Base-by-base conservation (phyloP, 2,329 filamentous ascomycete species). In the Colletotrichum sidae region DNA sequence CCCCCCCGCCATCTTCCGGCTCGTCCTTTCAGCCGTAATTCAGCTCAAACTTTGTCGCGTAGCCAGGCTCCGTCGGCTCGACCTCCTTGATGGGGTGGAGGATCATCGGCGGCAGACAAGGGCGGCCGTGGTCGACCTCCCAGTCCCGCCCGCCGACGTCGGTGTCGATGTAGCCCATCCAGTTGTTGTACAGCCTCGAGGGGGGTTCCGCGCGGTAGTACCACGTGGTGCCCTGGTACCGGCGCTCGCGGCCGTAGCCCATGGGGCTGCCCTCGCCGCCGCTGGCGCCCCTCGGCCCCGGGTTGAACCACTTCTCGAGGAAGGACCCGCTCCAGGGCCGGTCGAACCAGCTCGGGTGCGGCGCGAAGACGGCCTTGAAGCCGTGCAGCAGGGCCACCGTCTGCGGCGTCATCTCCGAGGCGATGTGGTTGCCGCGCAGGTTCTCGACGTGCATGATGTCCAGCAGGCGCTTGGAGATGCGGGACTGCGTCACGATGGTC, bases 401-500 rank as follows among this genome's bases (percentile, higher is more conserved):
- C 60, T 91, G 89, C 1, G 91, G 88, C 66, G 89, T 91, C 91
- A 95, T 94, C 74, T 95, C 92, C 0, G 91, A 92, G 63, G 90
- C 91, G 71, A 94, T 88, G 73, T 93, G 91, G 71, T 91, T 90
- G 68, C 91, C 90, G 12, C 86, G 84, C 68, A 90, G 82, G 57
- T 92, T 92, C 75, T 94, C 92, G 39, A 88, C 84, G 73, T 95
- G 91, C 91, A 94, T 94, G 68, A 89, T 84, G 69, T 92, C 86
- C 39, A 95, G 81, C 2, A 95, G 82, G 37, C 85, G 85, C 73
- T 89, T 90, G 12, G 91, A 94, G 8, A 93, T 81, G 56, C 92
- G 88, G 1, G 90, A 89, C 68, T 93, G 90, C 0, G 92, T 94
- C 67, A 93, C 89, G 71, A 94, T 92, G n/a, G 91, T 91, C 10